A percentile compares a stretch with the other conserved stretches of the same genome.
phyloP scores from a whole-genome alignment of 2,329 filamentous ascomycete species.

The Cercospora berteroae region DNA sequence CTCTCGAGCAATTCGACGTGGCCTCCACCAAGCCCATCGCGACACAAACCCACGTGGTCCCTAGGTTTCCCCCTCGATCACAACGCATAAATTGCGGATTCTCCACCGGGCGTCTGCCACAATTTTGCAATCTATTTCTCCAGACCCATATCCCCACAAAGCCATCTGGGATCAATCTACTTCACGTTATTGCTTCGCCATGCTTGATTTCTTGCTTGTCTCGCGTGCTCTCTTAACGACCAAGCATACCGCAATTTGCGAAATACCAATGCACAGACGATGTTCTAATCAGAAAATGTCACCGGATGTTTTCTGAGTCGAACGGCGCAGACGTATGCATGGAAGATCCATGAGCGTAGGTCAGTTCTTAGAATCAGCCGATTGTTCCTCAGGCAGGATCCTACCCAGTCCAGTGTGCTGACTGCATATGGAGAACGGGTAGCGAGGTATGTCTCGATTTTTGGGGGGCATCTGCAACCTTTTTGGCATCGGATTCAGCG shows the following conservation, averaged over 20 bases:
- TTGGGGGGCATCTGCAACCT: no score
- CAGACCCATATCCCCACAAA: neutral
- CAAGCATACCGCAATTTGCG: neutral
- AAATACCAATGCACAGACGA: neutral
- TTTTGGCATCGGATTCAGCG: no score
- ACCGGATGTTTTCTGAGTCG: neutral
- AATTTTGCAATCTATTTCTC: neutral
- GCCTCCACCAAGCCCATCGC: neutral
- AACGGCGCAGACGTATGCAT: neutral
- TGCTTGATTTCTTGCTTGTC: conserved; percentile 3
- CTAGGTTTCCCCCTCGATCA: neutral
- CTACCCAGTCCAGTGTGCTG: neutral
- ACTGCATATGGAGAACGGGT: no score
- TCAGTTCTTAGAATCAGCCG: neutral
- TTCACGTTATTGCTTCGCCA: neutral
- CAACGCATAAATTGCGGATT: neutral
- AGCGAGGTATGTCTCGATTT: no score
- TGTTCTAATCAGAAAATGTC: neutral
- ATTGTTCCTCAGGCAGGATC: neutral
- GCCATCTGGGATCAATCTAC: neutral
- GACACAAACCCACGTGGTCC: neutral
- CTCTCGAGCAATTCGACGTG: neutral
- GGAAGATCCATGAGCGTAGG: neutral
- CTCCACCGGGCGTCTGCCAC: neutral
- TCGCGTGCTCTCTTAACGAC: neutral